These are phyloP conservation scores for Sonneratia caseolaris DNA, from an alignment of 345 rosid species.

Conservation along the genomic window DNA sequence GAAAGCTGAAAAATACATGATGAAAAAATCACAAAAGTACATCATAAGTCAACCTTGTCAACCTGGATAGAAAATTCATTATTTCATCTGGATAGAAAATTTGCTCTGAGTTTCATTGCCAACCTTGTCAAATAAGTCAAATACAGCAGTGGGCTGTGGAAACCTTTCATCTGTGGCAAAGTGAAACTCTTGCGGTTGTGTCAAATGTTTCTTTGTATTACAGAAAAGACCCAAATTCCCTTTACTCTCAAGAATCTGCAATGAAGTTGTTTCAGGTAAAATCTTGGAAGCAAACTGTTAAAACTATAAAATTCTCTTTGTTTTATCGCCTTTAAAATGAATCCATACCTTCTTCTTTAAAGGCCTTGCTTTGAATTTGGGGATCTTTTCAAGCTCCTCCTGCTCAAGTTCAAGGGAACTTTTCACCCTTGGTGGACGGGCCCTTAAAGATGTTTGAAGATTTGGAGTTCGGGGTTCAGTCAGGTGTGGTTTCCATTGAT, in stretches of 20 bases:
- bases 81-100: not conserved
- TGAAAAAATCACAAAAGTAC: not conserved
- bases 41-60: not conserved
- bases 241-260: conserved; percentile 90
- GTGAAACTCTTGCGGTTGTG: conserved; percentile 84
- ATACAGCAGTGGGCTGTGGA: conserved; percentile 45
- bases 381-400: conserved; percentile 83
- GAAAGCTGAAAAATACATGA: conserved; percentile 46
- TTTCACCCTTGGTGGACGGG: conserved; percentile 70
- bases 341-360: conserved; percentile 73
- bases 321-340: not conserved
- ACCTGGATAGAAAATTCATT: no score
- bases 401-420: conserved; percentile 74
- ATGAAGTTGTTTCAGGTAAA: not conserved
- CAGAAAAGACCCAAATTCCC: conserved; percentile 82
- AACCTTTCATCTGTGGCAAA: conserved; percentile 81
- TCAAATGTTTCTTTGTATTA: conserved; percentile 62
- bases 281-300: not conserved
- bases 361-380: conserved; percentile 93
- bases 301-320: not conserved
- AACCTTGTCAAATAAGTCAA: conserved; percentile 83
- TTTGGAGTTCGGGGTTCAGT: conserved; percentile 72
- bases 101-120: not conserved
- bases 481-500: conserved; percentile 52
- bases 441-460: conserved; percentile 82